Evolutionary conservation across 2,329 filamentous ascomycete species (phyloP).

Genomic region (Fusarium subglutinans): DNA sequence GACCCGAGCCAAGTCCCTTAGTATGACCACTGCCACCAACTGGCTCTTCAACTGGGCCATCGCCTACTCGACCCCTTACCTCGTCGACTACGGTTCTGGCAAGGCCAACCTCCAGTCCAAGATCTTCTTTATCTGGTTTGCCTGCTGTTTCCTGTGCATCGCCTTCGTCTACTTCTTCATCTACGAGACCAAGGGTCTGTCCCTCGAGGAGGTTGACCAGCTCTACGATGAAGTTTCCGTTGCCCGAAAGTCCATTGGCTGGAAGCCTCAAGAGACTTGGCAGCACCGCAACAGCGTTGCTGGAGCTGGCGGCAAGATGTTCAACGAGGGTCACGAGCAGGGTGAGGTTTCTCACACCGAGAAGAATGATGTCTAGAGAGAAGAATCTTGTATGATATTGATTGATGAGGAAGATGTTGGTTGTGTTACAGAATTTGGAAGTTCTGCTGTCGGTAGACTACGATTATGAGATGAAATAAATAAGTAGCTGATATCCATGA

Average conservation of each 20-base stretch:
- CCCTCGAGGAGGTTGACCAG: conserved; percentile 84
- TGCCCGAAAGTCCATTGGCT: conserved; percentile 65
- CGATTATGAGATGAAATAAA: conserved; percentile 4
- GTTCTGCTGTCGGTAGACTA: not conserved
- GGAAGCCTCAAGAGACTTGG: conserved; percentile 53
- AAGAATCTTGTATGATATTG: not conserved
- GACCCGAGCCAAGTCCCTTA: conserved; percentile 70
- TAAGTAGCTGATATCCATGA: conserved; percentile 14
- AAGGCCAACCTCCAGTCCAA: conserved; percentile 78
- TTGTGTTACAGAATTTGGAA: not conserved
- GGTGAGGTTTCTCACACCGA: conserved; percentile 24
- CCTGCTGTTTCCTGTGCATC: conserved; percentile 74
- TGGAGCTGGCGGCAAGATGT: conserved; percentile 28
- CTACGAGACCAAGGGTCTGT: conserved; percentile 88
- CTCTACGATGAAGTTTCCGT: conserved; percentile 72
- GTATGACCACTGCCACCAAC: conserved; percentile 76
- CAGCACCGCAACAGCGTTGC: conserved; percentile 40
- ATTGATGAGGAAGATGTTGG: not conserved
- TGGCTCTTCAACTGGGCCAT: conserved; percentile 83
- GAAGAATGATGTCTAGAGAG: conserved; percentile 23
- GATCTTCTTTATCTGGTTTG: conserved; percentile 84
- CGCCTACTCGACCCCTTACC: conserved; percentile 79
- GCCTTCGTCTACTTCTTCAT: conserved; percentile 79
- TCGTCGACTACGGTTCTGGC: conserved; percentile 76
- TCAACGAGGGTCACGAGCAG: conserved; percentile 1